phyloP scores from a whole-genome alignment of 2,329 filamentous ascomycete genomes.

The Grosmannia huntii region DNA sequence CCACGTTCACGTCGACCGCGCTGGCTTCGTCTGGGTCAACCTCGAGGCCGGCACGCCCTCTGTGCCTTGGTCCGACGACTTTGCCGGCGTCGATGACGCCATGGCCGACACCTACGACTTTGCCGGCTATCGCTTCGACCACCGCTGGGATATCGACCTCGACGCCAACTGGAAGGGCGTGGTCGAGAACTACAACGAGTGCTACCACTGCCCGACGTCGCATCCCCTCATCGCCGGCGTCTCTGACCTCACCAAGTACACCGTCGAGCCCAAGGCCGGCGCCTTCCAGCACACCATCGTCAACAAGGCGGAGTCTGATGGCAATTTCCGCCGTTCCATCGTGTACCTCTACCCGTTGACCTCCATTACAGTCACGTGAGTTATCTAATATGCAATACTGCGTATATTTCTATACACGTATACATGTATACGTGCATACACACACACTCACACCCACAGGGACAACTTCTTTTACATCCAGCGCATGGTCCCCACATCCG shows the following conservation, averaged over 20 bases:
- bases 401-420: neutral
- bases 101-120: conserved; percentile 13
- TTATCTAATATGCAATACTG: neutral
- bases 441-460: conserved; percentile 12
- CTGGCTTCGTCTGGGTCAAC: conserved; percentile 12
- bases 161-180: conserved; percentile 28
- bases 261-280: conserved; percentile 20
- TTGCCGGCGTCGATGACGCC: neutral
- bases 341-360: conserved; percentile 28
- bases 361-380: conserved; percentile 26
- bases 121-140: conserved; percentile 14
- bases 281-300: conserved; percentile 7
- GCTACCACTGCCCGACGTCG: conserved; percentile 35
- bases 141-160: conserved; percentile 18
- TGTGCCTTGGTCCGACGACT: conserved; percentile 24
- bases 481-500: conserved; percentile 32
- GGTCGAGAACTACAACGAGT: conserved; percentile 35
- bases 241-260: conserved; percentile 31
- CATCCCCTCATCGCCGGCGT: conserved; percentile 32
- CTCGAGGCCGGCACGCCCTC: conserved; percentile 27
- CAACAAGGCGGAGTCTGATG: conserved; percentile 7
- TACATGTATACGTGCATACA: neutral
- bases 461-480: conserved; percentile 38
- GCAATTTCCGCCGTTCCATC: conserved; percentile 15
- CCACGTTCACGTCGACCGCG: conserved; percentile 26